Conservation (phyloP, 805 yeast species). For the Barnettozyma sp. region DNA sequence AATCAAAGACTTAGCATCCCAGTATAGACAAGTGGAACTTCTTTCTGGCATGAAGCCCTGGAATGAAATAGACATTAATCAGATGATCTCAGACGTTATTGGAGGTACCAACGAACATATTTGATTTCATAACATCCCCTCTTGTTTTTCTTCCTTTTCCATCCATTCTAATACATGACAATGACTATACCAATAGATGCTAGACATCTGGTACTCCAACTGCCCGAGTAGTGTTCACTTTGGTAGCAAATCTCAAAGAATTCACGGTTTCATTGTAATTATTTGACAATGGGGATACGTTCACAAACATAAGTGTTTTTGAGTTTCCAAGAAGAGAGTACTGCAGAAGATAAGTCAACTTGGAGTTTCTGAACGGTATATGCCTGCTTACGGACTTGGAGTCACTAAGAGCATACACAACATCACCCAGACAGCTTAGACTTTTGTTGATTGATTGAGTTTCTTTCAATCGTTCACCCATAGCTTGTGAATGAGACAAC, state of each 20-base stretch:
- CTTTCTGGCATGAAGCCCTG: conserved; percentile 6
- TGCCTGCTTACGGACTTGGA: conserved; percentile 38
- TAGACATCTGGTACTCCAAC: no score
- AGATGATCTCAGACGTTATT: not conserved
- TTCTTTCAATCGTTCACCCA: conserved; percentile 76
- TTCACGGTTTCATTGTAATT: conserved; percentile 75
- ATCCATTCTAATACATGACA: not conserved
- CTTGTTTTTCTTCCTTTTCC: not conserved
- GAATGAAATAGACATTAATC: conserved; percentile 3
- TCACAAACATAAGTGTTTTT: conserved; percentile 90
- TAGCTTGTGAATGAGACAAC: conserved; percentile 62
- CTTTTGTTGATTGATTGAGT: conserved; percentile 88
- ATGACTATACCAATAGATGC: no score
- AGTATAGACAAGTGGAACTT: conserved; percentile 4
- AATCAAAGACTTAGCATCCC: not conserved
- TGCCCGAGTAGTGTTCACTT: conserved; percentile 65
- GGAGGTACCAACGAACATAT: not conserved
- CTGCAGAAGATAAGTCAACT: conserved; percentile 79
- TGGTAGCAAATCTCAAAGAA: conserved; percentile 83
- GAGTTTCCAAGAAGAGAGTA: conserved; percentile 80
- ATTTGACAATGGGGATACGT: conserved; percentile 58
- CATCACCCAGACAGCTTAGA: conserved; percentile 84
- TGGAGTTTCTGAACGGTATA: conserved; percentile 91
- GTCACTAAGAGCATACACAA: conserved; percentile 66
- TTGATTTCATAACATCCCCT: no score